Evolutionary conservation across 345 rosid species (phyloP).

Genomic region (Noccaea caerulescens): DNA sequence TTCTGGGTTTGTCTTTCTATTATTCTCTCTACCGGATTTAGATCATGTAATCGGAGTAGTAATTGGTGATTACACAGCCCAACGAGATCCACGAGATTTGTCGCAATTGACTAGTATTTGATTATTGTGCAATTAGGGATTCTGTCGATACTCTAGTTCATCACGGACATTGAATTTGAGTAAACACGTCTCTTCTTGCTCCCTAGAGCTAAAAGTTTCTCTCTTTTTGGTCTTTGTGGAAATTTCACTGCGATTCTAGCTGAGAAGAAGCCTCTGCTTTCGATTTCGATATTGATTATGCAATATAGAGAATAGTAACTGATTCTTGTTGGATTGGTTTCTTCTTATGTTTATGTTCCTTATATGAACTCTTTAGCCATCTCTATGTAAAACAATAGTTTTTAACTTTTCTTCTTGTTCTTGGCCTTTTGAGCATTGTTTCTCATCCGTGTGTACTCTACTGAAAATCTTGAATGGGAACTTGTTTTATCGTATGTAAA

Average conservation of each 20-base stretch:
- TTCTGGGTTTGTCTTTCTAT: too few relatives aligned
- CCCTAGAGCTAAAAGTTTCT: neutral
- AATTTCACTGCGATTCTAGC: neutral
- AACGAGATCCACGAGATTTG: neutral
- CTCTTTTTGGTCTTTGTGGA: slow-evolving; percentile 7
- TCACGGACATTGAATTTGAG: neutral
- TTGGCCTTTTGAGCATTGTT: slow-evolving; percentile 8
- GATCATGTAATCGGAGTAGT: too few relatives aligned
- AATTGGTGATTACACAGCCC: neutral
- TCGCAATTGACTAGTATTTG: neutral
- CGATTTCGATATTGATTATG: neutral
- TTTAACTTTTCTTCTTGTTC: too few relatives aligned
- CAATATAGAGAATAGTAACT: neutral
- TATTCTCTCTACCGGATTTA: too few relatives aligned
- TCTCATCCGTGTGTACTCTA: neutral
- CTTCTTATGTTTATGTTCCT: neutral
- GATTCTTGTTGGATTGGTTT: neutral
- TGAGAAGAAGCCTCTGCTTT: neutral
- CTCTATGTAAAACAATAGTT: neutral
- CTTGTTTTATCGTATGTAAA: neutral
- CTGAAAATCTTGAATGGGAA: neutral
- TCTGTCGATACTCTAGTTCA: slow-evolving; percentile 11
- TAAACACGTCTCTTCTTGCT: slow-evolving; percentile 9
- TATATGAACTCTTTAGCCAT: too few relatives aligned
- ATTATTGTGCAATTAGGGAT: neutral